A percentile compares a stretch with the other conserved stretches of the same genome.
These are phyloP conservation scores for Penicillium sclerotigenum DNA, from an alignment of 2,329 filamentous ascomycete genomes.

Conservation along the genomic window DNA sequence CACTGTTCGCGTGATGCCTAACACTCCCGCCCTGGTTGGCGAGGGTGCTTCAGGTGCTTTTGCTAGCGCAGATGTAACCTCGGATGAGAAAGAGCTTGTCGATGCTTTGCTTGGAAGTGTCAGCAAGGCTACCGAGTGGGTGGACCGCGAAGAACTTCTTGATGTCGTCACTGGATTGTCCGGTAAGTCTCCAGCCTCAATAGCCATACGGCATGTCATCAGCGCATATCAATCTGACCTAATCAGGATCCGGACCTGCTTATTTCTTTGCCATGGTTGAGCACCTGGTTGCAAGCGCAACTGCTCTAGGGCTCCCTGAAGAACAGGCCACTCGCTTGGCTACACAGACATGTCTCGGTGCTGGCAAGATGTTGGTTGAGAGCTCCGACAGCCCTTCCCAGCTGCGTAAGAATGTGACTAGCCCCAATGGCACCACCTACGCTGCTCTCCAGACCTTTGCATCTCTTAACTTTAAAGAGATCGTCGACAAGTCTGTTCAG, in stretches of 20 bases:
- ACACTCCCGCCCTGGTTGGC: conserved; percentile 33
- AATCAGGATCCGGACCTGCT: conserved; percentile 34
- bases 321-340: conserved; percentile 36
- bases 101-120: conserved; percentile 29
- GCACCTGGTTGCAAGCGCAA: conserved; percentile 33
- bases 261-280: conserved; percentile 41
- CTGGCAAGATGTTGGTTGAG: conserved; percentile 35
- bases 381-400: conserved; percentile 31
- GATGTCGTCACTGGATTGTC: conserved; percentile 39
- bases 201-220: background rate
- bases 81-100: conserved; percentile 32
- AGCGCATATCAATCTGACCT: background rate
- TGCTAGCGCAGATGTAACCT: conserved; percentile 27
- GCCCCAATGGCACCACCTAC: conserved; percentile 36
- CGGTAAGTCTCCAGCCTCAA: conserved; percentile 21
- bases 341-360: conserved; percentile 35
- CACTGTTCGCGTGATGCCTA: conserved; percentile 38
- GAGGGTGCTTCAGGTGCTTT: conserved; percentile 34
- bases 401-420: conserved; percentile 37
- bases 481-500: conserved; percentile 34
- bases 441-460: conserved; percentile 35
- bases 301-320: conserved; percentile 29
- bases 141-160: conserved; percentile 33
- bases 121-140: conserved; percentile 36
- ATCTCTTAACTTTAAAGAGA: conserved; percentile 28